A percentile compares a stretch with the other conserved stretches of the same genome.
phyloP scores from a whole-genome alignment of 2,329 filamentous ascomycete species.

The Exophiala calicioides region DNA sequence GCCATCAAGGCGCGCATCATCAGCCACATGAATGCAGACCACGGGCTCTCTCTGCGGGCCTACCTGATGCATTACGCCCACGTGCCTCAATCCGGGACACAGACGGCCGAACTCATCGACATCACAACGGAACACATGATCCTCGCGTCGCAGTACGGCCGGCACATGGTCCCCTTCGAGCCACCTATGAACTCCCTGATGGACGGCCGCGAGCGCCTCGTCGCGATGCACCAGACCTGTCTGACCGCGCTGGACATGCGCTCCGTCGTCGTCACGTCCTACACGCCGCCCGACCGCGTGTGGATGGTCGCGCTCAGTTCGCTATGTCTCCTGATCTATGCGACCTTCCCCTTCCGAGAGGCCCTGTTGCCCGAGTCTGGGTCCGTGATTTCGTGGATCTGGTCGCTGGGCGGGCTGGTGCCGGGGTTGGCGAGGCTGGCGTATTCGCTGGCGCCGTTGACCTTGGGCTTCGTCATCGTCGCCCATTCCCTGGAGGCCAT shows the following conservation, averaged over 20 bases:
- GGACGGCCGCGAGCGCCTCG: constrained; percentile 69
- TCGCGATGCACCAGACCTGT: constrained; percentile 69
- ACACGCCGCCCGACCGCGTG: constrained; percentile 43
- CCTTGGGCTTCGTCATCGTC: constrained; percentile 61
- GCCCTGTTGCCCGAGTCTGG: constrained; percentile 56
- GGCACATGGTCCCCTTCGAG: constrained; percentile 60
- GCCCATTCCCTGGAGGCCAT: constrained; percentile 68
- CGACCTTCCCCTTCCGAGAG: constrained; percentile 53
- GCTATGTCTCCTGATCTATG: constrained; percentile 51
- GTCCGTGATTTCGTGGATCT: constrained; percentile 46
- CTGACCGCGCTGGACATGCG: constrained; percentile 63
- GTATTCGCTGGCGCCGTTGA: constrained; percentile 58
- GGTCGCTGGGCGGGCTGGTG: constrained; percentile 51
- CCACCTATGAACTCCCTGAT: constrained; percentile 69
- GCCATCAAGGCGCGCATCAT: constrained; percentile 58
- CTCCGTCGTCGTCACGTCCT: constrained; percentile 57
- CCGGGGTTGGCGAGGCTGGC: constrained; percentile 62
- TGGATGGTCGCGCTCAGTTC: constrained; percentile 18
- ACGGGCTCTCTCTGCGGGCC: constrained; percentile 69
- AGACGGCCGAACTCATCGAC: constrained; percentile 62
- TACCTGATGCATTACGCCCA: constrained; percentile 74
- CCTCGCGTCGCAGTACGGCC: constrained; percentile 54
- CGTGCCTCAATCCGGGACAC: constrained; percentile 49
- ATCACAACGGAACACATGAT: constrained; percentile 65
- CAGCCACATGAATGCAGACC: constrained; percentile 84